Conservation (phyloP, 345 rosid genomes). For the Eucalyptus cloeziana region DNA sequence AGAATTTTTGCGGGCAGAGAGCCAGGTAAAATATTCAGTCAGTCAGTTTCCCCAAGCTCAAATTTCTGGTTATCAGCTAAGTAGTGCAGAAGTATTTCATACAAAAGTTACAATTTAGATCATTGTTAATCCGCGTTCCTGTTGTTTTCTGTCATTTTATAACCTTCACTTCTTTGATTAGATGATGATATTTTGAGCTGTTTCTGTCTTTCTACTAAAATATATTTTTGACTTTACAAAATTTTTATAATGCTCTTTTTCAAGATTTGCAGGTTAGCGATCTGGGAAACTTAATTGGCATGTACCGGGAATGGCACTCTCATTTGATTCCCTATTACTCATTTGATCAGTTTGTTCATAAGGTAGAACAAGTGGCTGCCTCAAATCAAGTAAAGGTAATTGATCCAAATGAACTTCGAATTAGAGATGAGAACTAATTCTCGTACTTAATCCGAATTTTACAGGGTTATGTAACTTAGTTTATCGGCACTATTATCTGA, state of each 20-base stretch:
- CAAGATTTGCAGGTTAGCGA: constrained; percentile 44
- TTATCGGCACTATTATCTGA: neutral
- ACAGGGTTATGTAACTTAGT: neutral
- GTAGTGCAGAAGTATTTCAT: neutral
- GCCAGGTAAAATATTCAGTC: neutral
- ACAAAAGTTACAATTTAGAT: neutral
- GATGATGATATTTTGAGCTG: neutral
- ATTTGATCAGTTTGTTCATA: constrained; percentile 76
- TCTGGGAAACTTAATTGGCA: constrained; percentile 60
- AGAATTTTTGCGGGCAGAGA: neutral
- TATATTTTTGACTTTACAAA: neutral
- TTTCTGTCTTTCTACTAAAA: neutral
- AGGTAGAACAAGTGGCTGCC: constrained; percentile 73
- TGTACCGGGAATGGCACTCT: constrained; percentile 84
- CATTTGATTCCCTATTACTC: constrained; percentile 73
- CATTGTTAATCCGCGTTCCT: neutral
- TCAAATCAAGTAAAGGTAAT: constrained; percentile 73
- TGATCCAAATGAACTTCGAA: neutral
- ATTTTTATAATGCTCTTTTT: neutral
- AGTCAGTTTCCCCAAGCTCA: neutral
- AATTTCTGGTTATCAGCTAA: neutral
- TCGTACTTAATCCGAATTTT: neutral
- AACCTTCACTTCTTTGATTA: neutral
- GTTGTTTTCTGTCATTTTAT: neutral
- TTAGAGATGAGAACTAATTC: neutral